A percentile compares a stretch with the other conserved stretches of the same genome.
Evolutionary conservation across 352 stramenopile species (phyloP).

Genomic region (Halophytophthora polymorphica): DNA sequence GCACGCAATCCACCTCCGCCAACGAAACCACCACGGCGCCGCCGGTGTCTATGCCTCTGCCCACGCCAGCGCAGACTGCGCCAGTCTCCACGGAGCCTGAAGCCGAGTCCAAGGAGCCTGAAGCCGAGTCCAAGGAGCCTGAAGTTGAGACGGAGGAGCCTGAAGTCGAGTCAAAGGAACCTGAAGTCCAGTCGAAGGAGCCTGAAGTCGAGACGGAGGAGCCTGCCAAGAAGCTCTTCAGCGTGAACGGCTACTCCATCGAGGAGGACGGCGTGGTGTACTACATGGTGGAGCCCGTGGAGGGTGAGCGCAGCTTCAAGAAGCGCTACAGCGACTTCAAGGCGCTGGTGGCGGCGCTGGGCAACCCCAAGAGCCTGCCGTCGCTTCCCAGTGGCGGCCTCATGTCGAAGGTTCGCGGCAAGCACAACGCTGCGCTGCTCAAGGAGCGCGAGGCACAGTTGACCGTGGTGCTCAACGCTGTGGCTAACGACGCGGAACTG

Average conservation of each 20-base stretch:
- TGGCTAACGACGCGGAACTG: constrained; percentile 37
- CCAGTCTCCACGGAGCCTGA: constrained; percentile 18
- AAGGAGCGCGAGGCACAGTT: constrained; percentile 63
- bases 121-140: not conserved
- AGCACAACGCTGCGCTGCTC: constrained; percentile 60
- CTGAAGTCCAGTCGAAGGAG: too few species aligned
- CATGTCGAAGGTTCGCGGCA: constrained; percentile 45
- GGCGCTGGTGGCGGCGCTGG: constrained; percentile 45
- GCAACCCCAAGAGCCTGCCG: constrained; percentile 35
- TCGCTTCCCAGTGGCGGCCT: constrained; percentile 50
- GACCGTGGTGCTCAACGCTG: constrained; percentile 56
- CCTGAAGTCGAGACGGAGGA: constrained; percentile 2
- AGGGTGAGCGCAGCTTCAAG: constrained; percentile 42
- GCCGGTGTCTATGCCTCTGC: constrained; percentile 1
- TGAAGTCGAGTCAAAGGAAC: not conserved
- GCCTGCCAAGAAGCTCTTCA: constrained; percentile 27
- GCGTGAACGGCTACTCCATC: constrained; percentile 60
- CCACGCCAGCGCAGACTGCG: not conserved
- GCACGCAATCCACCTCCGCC: constrained; percentile 61
- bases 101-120: not conserved
- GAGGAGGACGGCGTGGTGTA: constrained; percentile 61
- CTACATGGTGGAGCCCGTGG: constrained; percentile 53
- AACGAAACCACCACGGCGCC: constrained; percentile 25
- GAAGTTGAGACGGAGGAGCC: not conserved
- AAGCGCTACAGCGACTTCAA: constrained; percentile 86